These are phyloP conservation scores for Ophiostoma australiae DNA, from an alignment of 2,329 filamentous ascomycete genomes.

Conservation along the genomic window DNA sequence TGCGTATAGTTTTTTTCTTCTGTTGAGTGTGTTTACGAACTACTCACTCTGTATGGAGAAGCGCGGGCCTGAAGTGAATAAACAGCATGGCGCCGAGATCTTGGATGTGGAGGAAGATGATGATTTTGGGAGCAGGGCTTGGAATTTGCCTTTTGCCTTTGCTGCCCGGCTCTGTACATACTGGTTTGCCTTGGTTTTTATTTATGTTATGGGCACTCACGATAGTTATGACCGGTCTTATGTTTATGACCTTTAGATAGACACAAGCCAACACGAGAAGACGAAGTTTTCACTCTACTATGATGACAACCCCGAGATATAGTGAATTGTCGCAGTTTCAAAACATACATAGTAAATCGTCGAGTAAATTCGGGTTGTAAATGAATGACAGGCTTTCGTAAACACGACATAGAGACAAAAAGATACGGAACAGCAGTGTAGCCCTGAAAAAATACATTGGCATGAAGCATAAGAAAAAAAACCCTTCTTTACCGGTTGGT, in stretches of 20 bases:
- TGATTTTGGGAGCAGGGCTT: conserved; percentile 9
- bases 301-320: not conserved
- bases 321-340: not conserved
- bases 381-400: not conserved
- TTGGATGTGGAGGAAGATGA: not conserved
- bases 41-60: not conserved
- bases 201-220: conserved; percentile 13
- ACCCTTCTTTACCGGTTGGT: conserved; percentile 17
- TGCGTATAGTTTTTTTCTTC: not conserved
- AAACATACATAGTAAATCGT: not conserved
- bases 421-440: not conserved
- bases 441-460: not conserved
- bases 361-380: not conserved
- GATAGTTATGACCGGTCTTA: conserved; percentile 22
- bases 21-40: not conserved
- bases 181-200: conserved; percentile 9
- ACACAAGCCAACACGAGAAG: not conserved
- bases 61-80: not conserved
- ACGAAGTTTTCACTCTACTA: not conserved
- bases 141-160: not conserved
- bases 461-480: not conserved
- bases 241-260: conserved; percentile 18
- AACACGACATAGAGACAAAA: not conserved
- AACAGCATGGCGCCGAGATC: not conserved
- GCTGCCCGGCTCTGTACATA: not conserved